Evolutionary conservation across 805 yeast species (phyloP), one percentile per base, ranked within the genome.

Genomic region (Phaffomyces thermotolerans): DNA sequence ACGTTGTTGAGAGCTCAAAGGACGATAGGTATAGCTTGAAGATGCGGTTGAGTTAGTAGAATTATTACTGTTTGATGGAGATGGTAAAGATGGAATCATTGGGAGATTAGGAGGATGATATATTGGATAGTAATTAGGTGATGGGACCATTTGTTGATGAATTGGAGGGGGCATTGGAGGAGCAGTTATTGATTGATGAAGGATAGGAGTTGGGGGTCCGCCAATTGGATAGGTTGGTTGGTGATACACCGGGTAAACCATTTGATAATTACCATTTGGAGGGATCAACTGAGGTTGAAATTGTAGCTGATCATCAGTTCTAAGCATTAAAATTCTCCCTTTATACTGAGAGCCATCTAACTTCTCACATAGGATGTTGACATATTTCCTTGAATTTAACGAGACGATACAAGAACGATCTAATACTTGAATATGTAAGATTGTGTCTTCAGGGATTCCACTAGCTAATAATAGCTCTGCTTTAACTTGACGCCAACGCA

Each of bases 401-500:
- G 53, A 41, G 13, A 54, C 40, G 2, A 47, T 44, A 17, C 48
- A 47, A 5, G 41, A 12, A 5, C 35, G 38, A n/a, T 40, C 45
- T 25, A 40, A 37, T 8, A 54, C 45, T 45, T 53, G 53, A 36
- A 56, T 55, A 31, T 52, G 54, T 10, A 56, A 40, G 24, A 54
- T 46, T 8, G 46, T 32, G 3, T 52, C 44, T 22, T 54, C 57
- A 8, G 53, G 46, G 37, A 54, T 41, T 31, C 41, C 45, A 35
- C 42, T 34, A 5, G 49, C 43, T 37, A 51, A 37, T 3, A 57
- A 41, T 7, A 50, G 36, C 17, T 47, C 46, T 4, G 35, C 35
- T 38, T 53, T 55, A n/a, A 57, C 40, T 30, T 52, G 52, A 17
- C 54, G 47, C 59, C 60, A 55, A 24, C 42, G 49, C 9, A 37